Conservation (phyloP, 2,329 filamentous ascomycete species). For the Fusarium sambucinum region DNA sequence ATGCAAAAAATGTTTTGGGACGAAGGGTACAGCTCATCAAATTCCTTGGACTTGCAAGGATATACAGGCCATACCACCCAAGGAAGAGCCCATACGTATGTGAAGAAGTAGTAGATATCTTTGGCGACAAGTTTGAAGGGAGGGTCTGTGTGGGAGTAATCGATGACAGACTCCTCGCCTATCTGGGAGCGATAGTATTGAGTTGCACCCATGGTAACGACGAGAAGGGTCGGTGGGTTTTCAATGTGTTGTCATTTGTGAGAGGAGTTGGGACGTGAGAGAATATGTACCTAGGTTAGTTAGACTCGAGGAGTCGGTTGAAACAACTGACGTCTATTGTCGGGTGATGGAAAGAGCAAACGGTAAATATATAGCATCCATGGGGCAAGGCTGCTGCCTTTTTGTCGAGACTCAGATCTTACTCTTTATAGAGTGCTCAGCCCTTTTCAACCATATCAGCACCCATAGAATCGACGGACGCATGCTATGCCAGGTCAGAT, state of each 20-base stretch:
- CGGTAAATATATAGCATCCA: slow-evolving; percentile 3
- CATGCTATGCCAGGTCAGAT: slow-evolving; percentile 37
- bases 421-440: slow-evolving; percentile 12
- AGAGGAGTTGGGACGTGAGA: background rate
- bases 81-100: slow-evolving; percentile 67
- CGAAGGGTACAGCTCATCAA: slow-evolving; percentile 75
- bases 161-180: slow-evolving; percentile 68
- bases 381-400: slow-evolving; percentile 18
- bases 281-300: background rate
- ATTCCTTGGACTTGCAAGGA: slow-evolving; percentile 63
- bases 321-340: slow-evolving; percentile 10
- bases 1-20: slow-evolving; percentile 68
- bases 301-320: slow-evolving; percentile 1
- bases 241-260: slow-evolving; percentile 5
- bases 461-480: slow-evolving; percentile 15
- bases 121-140: slow-evolving; percentile 64
- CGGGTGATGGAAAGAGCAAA: slow-evolving; percentile 11
- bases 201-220: slow-evolving; percentile 53
- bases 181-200: slow-evolving; percentile 70
- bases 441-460: slow-evolving; percentile 20
- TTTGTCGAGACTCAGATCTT: background rate
- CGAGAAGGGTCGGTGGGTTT: background rate
- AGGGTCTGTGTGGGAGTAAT: slow-evolving; percentile 70
- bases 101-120: slow-evolving; percentile 68
- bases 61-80: slow-evolving; percentile 70